Evolutionary conservation across 1,139 yeast species (phyloP), one percentile per base, ranked within the genome.

Genomic region (Candida labiduridarum): DNA sequence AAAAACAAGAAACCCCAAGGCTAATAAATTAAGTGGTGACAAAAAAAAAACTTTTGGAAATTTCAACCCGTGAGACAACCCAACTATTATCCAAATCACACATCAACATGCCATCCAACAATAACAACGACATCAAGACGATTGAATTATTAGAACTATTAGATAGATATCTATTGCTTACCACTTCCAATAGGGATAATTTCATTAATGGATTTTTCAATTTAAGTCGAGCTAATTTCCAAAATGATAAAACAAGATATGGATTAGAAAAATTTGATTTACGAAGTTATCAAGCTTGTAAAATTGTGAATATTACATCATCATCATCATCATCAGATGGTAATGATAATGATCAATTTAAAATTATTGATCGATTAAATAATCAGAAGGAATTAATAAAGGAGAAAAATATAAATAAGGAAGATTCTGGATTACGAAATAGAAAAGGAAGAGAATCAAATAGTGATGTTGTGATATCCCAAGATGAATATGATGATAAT

Each of bases 211-310:
- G 78, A 4, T 69, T 58, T 51, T 56, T 72, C 36, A 67, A 67
- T 48, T 58, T 76, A 45, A 74, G 79, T 50, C 52, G 79, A 50
- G 79, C 80, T 35, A 75, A 73, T 54, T 76, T 66, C 55, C 48
- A 48, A 25, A 48, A 43, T 45, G 51, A 50, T 19, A 51, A 41
- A 36, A 29, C 35, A 2, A 56, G 59, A 29, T 72, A 59, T 56
- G 72, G 72, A 0, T 48, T 51, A 1, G 63, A 62, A 33, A 53
- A 60, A 19, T 59, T 56, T 48, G 80, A 76, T 53, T 52, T 65
- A 55, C 56, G 80, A 39, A 62, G 63, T 5, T 60, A 68, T 51
- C 46, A 55, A 4, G 71, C 79, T 2, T 59, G 67, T 27, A 63
- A 63, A 29, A 48, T 48, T 1, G 59, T 68, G 36, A 46, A 46